Conservation (phyloP, 192 early-diverging fungal species). For the Phycomyces nitens region DNA sequence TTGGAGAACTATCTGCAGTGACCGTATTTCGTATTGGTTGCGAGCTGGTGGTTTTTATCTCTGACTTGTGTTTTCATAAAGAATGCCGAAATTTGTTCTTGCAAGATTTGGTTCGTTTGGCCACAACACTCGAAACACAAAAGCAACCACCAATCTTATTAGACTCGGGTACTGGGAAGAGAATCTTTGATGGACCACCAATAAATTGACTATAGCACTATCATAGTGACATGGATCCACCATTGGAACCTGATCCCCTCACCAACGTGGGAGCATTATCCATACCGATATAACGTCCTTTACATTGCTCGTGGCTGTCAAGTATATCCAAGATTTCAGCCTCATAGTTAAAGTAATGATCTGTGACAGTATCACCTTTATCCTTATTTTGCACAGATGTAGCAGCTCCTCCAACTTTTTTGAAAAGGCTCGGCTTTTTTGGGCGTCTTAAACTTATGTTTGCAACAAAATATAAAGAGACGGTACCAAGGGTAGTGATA, state of each 20-base stretch:
- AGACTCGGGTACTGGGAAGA: not conserved
- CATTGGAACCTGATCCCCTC: not conserved
- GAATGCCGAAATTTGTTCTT: not conserved
- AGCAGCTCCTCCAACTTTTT: conserved; percentile 3
- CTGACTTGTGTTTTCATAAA: not conserved
- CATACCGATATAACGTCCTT: conserved; percentile 23
- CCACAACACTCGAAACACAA: not conserved
- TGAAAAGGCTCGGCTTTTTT: conserved; percentile 1
- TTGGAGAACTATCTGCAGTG: not conserved
- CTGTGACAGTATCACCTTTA: conserved; percentile 9
- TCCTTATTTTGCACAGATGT: not conserved
- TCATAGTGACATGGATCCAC: not conserved
- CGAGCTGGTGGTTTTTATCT: not conserved
- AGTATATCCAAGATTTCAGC: conserved; percentile 9
- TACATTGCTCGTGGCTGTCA: conserved; percentile 7
- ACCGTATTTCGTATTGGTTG: not conserved
- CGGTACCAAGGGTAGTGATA: not conserved
- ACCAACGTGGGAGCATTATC: conserved; percentile 14
- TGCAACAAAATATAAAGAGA: not conserved
- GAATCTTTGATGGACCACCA: not conserved
- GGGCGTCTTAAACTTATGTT: conserved; percentile 10
- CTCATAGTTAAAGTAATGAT: conserved; percentile 5
- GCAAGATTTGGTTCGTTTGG: not conserved
- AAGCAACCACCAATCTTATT: not conserved
- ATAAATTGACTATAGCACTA: not conserved